Evolutionary conservation across 2,329 filamentous ascomycete species (phyloP), one percentile per base, ranked within the genome.

Genomic region (Ceratocystis eucalypticola): DNA sequence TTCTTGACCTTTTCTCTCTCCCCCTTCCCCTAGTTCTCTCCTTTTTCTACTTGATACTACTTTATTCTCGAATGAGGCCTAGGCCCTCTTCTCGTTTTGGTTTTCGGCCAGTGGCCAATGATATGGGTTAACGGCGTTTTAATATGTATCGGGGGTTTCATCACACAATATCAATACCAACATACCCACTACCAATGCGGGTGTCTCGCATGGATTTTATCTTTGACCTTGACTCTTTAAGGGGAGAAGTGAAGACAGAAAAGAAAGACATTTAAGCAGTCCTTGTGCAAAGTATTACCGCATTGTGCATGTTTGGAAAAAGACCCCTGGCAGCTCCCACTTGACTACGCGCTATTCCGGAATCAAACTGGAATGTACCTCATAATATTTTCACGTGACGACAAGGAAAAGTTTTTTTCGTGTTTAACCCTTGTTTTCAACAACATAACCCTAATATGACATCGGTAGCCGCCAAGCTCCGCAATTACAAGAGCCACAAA

Each of bases 81-180:
- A 30, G 53, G 17, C 33, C 53, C 53, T 33, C 53, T 30, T 59
- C 53, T 59, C 53, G 37, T 41, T 41, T 50, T 59, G 6, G 53
- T 30, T 59, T 33, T 20, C 17, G 53, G 46, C 45, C 61, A 33
- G 45, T 22, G 61, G 30, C 45, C 44, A 17, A 10, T 33, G 28
- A 20, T 63, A 22, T 63, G 61, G 61, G 25, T 41, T 30, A 50
- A 50, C 45, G 45, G 45, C 61, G 61, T 63, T 41, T 63, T 62
- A 46, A 62, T 62, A 45, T 46, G 20, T 53, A 53, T 53, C 37
- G 30, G 55, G 20, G 41, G 41, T 22, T 62, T 46, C 45, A 62
- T 62, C 59, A 48, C 28, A 46, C 25, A 22, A 12, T 41, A 8
- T 25, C 17, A 30, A 44, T 44, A 62, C 22, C 10, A n/a, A 22